phyloP scores from a whole-genome alignment of 148 eudicot species.

The Rhododendron molle region DNA sequence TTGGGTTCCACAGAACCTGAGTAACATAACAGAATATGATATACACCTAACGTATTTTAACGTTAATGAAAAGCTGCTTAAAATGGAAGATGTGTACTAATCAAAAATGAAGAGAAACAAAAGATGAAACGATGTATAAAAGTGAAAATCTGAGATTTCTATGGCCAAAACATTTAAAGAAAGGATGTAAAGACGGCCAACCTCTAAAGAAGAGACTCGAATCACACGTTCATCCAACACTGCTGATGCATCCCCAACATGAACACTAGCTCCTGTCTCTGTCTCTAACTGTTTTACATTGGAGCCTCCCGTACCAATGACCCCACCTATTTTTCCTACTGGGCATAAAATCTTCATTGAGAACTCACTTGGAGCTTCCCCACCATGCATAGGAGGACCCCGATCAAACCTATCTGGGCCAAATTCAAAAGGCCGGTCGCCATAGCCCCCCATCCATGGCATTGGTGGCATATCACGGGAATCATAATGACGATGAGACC shows the following conservation, averaged over 20 bases:
- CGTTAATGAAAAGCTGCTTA: background rate
- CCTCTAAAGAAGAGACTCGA: slow-evolving; percentile 72
- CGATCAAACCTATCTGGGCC: slow-evolving; percentile 34
- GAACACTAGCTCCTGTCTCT: slow-evolving; percentile 68
- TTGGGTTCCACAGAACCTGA: slow-evolving; percentile 50
- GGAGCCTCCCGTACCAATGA: slow-evolving; percentile 74
- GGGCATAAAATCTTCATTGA: slow-evolving; percentile 65
- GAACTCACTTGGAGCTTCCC: slow-evolving; percentile 57
- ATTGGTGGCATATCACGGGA: slow-evolving; percentile 38
- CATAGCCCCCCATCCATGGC: slow-evolving; percentile 45
- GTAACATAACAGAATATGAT: slow-evolving; percentile 13
- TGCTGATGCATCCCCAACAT: slow-evolving; percentile 45
- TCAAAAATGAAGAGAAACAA: background rate
- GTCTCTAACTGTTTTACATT: slow-evolving; percentile 58
- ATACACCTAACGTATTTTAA: background rate
- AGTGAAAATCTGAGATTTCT: background rate
- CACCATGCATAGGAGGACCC: slow-evolving; percentile 33
- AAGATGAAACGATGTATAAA: background rate
- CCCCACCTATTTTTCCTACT: slow-evolving; percentile 67
- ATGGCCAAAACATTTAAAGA: background rate
- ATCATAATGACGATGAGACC: slow-evolving; percentile 41
- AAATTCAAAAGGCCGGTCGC: slow-evolving; percentile 24
- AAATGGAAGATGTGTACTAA: background rate
- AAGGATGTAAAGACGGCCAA: slow-evolving; percentile 15
- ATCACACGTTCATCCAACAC: slow-evolving; percentile 65